Base-by-base conservation (phyloP, 2,329 filamentous ascomycete genomes). In the Zalaria sp. region DNA sequence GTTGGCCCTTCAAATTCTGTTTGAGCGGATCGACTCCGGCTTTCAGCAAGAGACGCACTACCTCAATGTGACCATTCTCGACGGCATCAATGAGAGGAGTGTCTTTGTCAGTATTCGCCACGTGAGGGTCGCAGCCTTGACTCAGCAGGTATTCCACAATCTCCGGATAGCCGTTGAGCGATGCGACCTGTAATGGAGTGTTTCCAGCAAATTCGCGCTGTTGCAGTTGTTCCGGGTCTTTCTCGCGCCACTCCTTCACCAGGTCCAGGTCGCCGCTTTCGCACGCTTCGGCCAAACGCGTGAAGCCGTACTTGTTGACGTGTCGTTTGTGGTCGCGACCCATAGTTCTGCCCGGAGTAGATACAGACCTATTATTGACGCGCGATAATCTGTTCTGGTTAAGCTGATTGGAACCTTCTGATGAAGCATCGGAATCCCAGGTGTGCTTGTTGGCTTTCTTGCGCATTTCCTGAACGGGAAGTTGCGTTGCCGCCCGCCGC, bases 31-130 rank as follows among this genome's bases (percentile, higher is more conserved):
- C 93, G 8, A 93, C 89, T 7, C 88, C 89, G 43, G 88, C 81
- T 42, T 82, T 77, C 2, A 98, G 69, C 29, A 98, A 67, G 6
- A 94, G 68, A 53, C 79, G 84, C 35, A 98, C 83, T 3, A 96
- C 89, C 11, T 83, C 83, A 5, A 94, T 59, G 56, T 98, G 88
- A 1, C 85, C 85, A 54, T 98, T 98, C 52, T 96, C 91, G 27
- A 96, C 87, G 4, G 91, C 91, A 65, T 98, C 91, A 41, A 98
- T 81, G 31, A 98, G 72, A 27, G 91, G 91, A 0, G 91, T 96
- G 54, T 98, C 91, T 54, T 85, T 64, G 43, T 69, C 86, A 43
- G 76, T 75, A 43, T 78, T 79, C 53, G 85, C 79, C 39, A 72
- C 89, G 54, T 95, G 83, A 37, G 91, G 72, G 42, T 84, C 81